Conservation (phyloP, 225 moss, liverwort and hornwort species). For the Thuidium tamariscinum region DNA sequence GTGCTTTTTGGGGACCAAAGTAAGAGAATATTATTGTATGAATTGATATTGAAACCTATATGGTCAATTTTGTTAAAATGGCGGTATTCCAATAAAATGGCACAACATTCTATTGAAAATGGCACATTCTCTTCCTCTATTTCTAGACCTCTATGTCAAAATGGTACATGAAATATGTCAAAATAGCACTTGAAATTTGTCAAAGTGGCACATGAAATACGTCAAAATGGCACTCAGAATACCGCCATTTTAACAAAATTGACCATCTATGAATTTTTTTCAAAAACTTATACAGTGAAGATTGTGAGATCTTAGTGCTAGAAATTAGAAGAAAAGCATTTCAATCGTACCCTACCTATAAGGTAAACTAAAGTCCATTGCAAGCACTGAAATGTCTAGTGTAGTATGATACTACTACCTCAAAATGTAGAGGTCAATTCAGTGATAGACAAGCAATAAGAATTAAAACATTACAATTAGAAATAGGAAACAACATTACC, state of each 20-base stretch:
- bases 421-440: not conserved
- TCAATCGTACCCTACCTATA: not conserved
- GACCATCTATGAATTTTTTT: not conserved
- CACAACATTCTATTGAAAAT: too few relatives aligned
- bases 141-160: too few relatives aligned
- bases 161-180: too few relatives aligned
- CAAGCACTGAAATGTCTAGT: not conserved
- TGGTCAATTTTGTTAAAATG: too few relatives aligned
- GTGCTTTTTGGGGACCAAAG: fast-evolving
- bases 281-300: not conserved
- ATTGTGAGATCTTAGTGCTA: not conserved
- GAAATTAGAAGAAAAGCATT: not conserved
- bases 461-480: not conserved
- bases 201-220: too few relatives aligned
- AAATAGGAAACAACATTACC: too few relatives aligned
- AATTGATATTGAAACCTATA: too few relatives aligned
- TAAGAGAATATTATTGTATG: not conserved
- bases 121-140: too few relatives aligned
- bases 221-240: too few relatives aligned
- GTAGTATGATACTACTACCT: not conserved
- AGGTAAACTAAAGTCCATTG: not conserved
- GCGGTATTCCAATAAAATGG: too few relatives aligned
- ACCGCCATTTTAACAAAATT: too few relatives aligned
- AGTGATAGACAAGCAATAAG: not conserved
- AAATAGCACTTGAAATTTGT: too few relatives aligned